Conservation (phyloP, 371 early-diverging fungal species). For the Mucor velutinosus region DNA sequence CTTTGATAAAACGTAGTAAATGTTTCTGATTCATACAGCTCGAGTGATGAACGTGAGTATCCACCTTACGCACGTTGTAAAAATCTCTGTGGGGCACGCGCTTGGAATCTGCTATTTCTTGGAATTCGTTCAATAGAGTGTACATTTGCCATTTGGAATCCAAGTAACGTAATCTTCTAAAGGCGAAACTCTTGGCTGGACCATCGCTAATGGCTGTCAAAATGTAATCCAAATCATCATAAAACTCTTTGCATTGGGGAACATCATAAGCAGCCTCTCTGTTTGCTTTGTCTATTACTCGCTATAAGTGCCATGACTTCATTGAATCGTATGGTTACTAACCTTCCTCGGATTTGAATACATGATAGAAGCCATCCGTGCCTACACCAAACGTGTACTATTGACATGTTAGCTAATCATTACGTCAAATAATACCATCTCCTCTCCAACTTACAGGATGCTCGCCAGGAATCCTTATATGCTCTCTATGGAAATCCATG, state of each 20-base stretch:
- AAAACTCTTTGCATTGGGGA: constrained; percentile 88
- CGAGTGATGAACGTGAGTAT: constrained; percentile 98
- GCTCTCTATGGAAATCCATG: constrained; percentile 62
- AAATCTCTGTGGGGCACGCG: constrained; percentile 96
- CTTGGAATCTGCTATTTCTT: constrained; percentile 95
- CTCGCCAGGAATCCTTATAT: constrained; percentile 66
- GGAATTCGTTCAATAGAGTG: constrained; percentile 87
- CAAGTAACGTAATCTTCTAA: constrained; percentile 89
- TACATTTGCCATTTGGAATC: constrained; percentile 97
- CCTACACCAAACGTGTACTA: constrained; percentile 33
- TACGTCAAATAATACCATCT: not conserved
- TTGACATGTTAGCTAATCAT: not conserved
- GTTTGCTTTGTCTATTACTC: not conserved
- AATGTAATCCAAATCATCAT: constrained; percentile 85
- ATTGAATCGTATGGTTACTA: not conserved
- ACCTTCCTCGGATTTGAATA: constrained; percentile 26
- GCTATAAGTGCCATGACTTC: not conserved
- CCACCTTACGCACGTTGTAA: constrained; percentile 98
- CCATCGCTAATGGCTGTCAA: constrained; percentile 87
- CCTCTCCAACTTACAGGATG: constrained; percentile 40
- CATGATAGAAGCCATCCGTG: constrained; percentile 40
- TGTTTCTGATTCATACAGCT: constrained; percentile 99
- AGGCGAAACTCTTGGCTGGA: constrained; percentile 95
- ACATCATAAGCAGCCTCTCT: constrained; percentile 48
- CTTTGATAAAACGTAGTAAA: constrained; percentile 95